Conservation (phyloP, 805 yeast genomes). For the Yarrowia yakushimensis region DNA sequence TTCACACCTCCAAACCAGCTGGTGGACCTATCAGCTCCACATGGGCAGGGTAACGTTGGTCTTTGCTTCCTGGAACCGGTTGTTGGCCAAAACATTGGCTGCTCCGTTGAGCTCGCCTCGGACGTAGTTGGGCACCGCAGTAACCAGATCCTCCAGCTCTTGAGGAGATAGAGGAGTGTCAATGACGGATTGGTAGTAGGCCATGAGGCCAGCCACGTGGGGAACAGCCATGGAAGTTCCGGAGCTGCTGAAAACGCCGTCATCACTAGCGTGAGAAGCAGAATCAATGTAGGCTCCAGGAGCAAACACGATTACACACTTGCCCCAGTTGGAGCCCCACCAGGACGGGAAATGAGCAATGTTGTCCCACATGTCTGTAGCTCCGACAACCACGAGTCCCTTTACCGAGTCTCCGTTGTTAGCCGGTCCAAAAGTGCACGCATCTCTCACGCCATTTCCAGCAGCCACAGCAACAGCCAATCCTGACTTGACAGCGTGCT, state of each 20-base stretch:
- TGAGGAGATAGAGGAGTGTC: background rate
- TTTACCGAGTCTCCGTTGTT: conserved; percentile 7
- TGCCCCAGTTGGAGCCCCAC: conserved; percentile 46
- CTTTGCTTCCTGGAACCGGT: conserved; percentile 33
- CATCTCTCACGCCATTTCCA: conserved; percentile 8
- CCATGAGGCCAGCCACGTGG: conserved; percentile 83
- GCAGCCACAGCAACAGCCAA: conserved; percentile 37
- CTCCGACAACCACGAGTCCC: conserved; percentile 21
- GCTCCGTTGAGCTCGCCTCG: conserved; percentile 13
- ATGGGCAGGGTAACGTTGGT: background rate
- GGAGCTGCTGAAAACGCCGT: conserved; percentile 41
- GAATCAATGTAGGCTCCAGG: conserved; percentile 91
- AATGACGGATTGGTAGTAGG: conserved; percentile 53
- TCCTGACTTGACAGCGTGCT: background rate
- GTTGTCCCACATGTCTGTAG: conserved; percentile 19
- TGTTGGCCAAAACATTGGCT: background rate
- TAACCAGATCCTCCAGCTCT: conserved; percentile 1
- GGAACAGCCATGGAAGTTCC: conserved; percentile 99
- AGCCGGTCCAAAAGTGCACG: conserved; percentile 16
- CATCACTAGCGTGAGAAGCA: conserved; percentile 35
- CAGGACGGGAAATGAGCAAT: background rate
- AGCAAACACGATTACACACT: conserved; percentile 93
- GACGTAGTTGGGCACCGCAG: background rate
- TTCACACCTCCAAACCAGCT: background rate
- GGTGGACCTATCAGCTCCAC: background rate